Percentiles rank a stretch among this genome's conserved stretches.
phyloP scores from a whole-genome alignment of 257 asterid genomes.

The Voacanga thouarsii region DNA sequence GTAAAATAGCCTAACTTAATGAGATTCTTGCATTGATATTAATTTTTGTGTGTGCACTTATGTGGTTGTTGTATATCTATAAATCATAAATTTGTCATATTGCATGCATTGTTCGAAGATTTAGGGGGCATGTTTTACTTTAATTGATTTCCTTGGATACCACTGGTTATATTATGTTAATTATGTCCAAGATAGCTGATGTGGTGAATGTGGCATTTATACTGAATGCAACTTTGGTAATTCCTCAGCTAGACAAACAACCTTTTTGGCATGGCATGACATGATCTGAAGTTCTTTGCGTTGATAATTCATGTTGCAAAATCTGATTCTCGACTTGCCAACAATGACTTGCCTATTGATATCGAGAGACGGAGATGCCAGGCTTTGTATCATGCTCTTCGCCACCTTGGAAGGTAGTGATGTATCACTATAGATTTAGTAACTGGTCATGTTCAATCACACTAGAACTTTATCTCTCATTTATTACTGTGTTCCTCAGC shows the following conservation, averaged over 20 bases:
- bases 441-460: too few relatives aligned
- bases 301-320: constrained; percentile 92
- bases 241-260: constrained; percentile 88
- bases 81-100: not conserved
- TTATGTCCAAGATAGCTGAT: constrained; percentile 72
- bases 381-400: constrained; percentile 79
- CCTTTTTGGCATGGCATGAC: constrained; percentile 97
- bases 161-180: not conserved
- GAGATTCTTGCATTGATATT: not conserved
- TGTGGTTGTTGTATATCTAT: not conserved
- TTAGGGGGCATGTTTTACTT: not conserved
- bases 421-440: too few relatives aligned
- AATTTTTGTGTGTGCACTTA: not conserved
- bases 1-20: not conserved
- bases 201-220: constrained; percentile 96
- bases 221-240: constrained; percentile 87
- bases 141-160: not conserved
- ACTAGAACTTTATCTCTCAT: too few relatives aligned
- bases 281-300: constrained; percentile 37
- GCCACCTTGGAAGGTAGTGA: constrained; percentile 80
- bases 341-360: too few relatives aligned
- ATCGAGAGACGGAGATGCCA: constrained; percentile 96
- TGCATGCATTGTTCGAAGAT: not conserved
- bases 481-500: too few relatives aligned
- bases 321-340: constrained; percentile 95